Percentiles rank a stretch among this genome's conserved stretches.
Conservation (phyloP, 805 yeast species). For the Saccharomycopsis lassenensis region DNA sequence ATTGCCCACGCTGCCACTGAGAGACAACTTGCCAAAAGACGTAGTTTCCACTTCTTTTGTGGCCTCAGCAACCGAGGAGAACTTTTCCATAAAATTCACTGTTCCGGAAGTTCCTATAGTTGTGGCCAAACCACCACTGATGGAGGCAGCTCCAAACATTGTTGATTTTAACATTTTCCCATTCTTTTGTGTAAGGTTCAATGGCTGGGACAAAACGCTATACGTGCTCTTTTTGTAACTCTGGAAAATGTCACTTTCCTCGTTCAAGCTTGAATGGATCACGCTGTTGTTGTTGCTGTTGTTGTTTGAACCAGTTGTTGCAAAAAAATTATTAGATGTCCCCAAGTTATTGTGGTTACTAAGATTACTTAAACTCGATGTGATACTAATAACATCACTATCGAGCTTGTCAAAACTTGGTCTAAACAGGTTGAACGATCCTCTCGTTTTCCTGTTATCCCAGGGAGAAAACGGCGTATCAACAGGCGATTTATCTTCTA, state of each 20-base stretch:
- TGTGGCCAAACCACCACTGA: slow-evolving; percentile 37
- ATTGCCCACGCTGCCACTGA: slow-evolving; percentile 24
- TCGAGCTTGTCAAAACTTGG: slow-evolving; percentile 20
- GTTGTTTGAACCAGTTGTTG: slow-evolving; percentile 1
- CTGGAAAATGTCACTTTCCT: slow-evolving; percentile 28
- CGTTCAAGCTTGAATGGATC: slow-evolving; percentile 24
- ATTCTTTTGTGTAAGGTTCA: slow-evolving; percentile 24
- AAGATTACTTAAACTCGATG: slow-evolving; percentile 24
- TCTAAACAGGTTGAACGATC: slow-evolving; percentile 8
- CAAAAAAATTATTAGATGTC: background rate
- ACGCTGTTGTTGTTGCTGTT: slow-evolving; percentile 11
- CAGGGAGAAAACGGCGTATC: slow-evolving; percentile 1
- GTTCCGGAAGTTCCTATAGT: slow-evolving; percentile 22
- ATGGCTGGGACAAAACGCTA: slow-evolving; percentile 36
- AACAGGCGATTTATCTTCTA: too few species aligned
- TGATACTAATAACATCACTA: slow-evolving; percentile 24
- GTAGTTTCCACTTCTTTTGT: slow-evolving; percentile 50
- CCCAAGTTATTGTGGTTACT: slow-evolving; percentile 18
- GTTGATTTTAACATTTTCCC: slow-evolving; percentile 26
- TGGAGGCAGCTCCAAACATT: slow-evolving; percentile 43
- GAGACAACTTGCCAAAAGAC: slow-evolving; percentile 31
- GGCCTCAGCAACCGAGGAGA: slow-evolving; percentile 55
- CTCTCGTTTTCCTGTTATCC: slow-evolving; percentile 4
- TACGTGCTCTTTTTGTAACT: slow-evolving; percentile 37
- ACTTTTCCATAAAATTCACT: slow-evolving; percentile 47